Base-by-base conservation (phyloP, 495 filamentous ascomycete genomes). In the Hyaloscypha variabilis region DNA sequence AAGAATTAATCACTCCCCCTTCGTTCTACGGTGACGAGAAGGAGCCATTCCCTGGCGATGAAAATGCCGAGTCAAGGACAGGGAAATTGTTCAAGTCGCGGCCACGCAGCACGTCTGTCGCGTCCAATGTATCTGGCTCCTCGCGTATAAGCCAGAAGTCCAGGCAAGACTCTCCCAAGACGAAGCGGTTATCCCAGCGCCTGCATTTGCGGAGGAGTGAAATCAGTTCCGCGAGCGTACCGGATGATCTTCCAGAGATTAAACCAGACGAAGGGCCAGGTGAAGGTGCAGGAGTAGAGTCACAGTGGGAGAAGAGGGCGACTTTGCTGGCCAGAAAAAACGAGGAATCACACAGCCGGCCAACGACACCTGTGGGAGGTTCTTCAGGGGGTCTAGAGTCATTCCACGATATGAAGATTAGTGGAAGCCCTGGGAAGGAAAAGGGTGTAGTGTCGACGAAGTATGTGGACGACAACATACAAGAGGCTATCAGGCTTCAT, bases 401-500 rank as follows among this genome's bases (percentile, higher is more conserved):
- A 8, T 66, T 73, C 29, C 58, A 56, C 8, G 49, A 57, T 24
- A 54, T 73, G 65, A 23, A 49, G 6, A 50, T 71, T 8, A 61
- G 62, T 30, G 61, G 50, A 4, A 49, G 25, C 8, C 50, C 59
- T 6, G 64, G 49, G 13, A 30, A 49, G 30, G 65, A 63, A 25
- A 67, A 60, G 53, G 63, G 64, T 25, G 72, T 72, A 8, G 79
- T 83, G 8, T 82, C 77, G 26, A 77, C 77, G 58, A 79, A 83
- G 71, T 74, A 71, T 30, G 80, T 79, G 62, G 83, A 97, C 83
- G 84, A 89, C 31, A 89, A 91, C 78, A 97, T 99, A 62, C 93
- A 97, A 77, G 88, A 95, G 76, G 95, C 96, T n/a, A 98, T 99
- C 76, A 83, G 88, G 71, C 83, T 98, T 63, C 95, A 99, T 75